Base-by-base conservation (phyloP, 2,329 filamentous ascomycete genomes). In the Aspergillus transmontanensis region DNA sequence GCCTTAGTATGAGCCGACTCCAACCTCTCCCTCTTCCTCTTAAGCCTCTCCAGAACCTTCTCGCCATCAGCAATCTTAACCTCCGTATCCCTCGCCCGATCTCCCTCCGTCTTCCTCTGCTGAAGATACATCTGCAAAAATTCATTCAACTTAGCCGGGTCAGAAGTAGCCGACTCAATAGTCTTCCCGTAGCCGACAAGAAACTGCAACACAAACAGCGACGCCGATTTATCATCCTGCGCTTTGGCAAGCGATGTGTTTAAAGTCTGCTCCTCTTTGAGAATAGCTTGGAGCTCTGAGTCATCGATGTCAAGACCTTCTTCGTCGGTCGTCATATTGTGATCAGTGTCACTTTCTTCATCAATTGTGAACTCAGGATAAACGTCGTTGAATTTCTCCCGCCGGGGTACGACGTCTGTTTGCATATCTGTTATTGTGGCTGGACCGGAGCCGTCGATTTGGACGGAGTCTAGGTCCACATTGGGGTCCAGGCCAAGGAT, bases 351-450 rank as follows among this genome's bases (percentile, higher is more conserved):
- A 11, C 39, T 30, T 26, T 59, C 28, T 6, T 62, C 51, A 1
- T n/a, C 32, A 16, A 64, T 61, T 1, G 55, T 46, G 1, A 69
- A 62, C 1, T 67, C 56, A 0, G 84, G 82, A 66, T 86, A 86
- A 19, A 85, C 72, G 32, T 88, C 85, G 55, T 85, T 73, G 60
- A 86, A 87, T 28, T 80, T 77, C 36, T 87, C 83, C 16, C 77
- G 79, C 66, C 88, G 87, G 1, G 83, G 82, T 16, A 89, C 77
- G 9, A 85, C 77, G 62, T 89, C 84, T 48, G 89, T 83, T 10
- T 84, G 82, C 65, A 90, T 88, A 69, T 91, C 87, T 12, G 84
- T 85, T 69, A 89, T 86, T 57, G 83, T 83, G 10, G 85, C 86
- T 0, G 81, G 73, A 23, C 86, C 85, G 58, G 81, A 82, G 55